Conservation (phyloP, 176 grass and related monocot genomes). For the Eleusine coracana region DNA sequence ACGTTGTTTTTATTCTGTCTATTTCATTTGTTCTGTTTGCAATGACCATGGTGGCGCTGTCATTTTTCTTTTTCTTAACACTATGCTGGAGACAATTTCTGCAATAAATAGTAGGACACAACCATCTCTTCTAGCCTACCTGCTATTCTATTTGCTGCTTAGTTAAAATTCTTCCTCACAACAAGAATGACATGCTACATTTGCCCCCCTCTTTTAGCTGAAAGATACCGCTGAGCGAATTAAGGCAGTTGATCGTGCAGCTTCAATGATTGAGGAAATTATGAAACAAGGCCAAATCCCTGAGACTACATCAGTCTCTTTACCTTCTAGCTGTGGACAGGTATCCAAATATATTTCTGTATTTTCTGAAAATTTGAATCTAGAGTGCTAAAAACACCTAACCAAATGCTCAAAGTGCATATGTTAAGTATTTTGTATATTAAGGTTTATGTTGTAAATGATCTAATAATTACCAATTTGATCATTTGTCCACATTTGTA, state of each 20-base stretch:
- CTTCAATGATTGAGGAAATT: slow-evolving; percentile 88
- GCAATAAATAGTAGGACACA: background rate
- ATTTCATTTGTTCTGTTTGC: background rate
- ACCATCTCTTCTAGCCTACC: background rate
- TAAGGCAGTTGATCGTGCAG: slow-evolving; percentile 85
- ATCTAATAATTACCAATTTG: background rate
- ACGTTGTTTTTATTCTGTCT: background rate
- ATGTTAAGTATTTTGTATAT: background rate
- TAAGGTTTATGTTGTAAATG: background rate
- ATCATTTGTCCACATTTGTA: background rate
- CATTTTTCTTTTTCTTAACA: background rate
- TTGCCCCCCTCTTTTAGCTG: slow-evolving; percentile 46
- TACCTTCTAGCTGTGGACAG: slow-evolving; percentile 46
- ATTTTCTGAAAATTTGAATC: background rate
- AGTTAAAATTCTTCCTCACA: slow-evolving; percentile 1
- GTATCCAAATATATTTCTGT: slow-evolving; percentile 39
- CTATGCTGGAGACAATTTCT: background rate
- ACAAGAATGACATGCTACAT: slow-evolving; percentile 26
- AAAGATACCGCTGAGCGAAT: slow-evolving; percentile 87
- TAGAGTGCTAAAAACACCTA: background rate
- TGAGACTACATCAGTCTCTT: slow-evolving; percentile 32
- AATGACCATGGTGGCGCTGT: background rate
- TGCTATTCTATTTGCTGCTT: slow-evolving; percentile 1
- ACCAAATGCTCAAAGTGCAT: background rate
- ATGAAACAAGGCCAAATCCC: slow-evolving; percentile 66